Evolutionary conservation across 805 yeast genomes (phyloP).

Genomic region (Deakozyma indianensis): DNA sequence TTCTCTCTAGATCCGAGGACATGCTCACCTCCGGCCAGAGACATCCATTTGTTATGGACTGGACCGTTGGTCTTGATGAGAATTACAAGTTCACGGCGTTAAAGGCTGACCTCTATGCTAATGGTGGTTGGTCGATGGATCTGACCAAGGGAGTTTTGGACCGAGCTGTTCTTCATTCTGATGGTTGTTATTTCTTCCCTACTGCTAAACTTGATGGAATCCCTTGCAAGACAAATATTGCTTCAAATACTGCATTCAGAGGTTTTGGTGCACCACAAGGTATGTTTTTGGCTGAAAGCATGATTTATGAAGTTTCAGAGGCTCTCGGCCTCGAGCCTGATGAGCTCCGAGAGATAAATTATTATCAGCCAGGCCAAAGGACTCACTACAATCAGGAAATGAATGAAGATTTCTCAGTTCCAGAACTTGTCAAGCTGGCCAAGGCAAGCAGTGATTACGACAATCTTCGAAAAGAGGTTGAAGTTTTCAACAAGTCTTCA

Average conservation of each 20-base stretch:
- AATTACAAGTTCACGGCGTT: constrained; percentile 27
- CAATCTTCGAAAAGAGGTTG: constrained; percentile 23
- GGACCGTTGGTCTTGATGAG: constrained; percentile 29
- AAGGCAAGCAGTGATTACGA: constrained; percentile 24
- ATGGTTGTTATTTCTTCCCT: constrained; percentile 30
- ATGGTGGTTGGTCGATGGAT: constrained; percentile 37
- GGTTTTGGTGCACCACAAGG: constrained; percentile 40
- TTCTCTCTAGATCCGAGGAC: constrained; percentile 28
- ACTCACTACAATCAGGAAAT: constrained; percentile 30
- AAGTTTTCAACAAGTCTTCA: constrained; percentile 24
- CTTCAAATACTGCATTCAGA: constrained; percentile 35
- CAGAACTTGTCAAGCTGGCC: constrained; percentile 24
- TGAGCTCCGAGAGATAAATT: constrained; percentile 24
- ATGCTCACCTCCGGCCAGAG: constrained; percentile 33
- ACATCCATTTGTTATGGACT: constrained; percentile 31
- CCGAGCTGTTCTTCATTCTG: constrained; percentile 30
- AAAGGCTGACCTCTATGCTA: constrained; percentile 27
- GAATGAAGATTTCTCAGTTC: constrained; percentile 27
- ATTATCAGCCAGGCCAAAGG: constrained; percentile 19
- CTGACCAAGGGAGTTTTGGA: constrained; percentile 35
- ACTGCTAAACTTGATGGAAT: constrained; percentile 22
- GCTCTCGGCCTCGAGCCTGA: constrained; percentile 27
- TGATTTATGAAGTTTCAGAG: constrained; percentile 28
- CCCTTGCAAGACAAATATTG: constrained; percentile 31
- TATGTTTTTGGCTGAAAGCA: constrained; percentile 29